Evolutionary conservation across 495 filamentous ascomycete species (phyloP), one percentile per base, ranked within the genome.

Genomic region (Aspergillus haitiensis): DNA sequence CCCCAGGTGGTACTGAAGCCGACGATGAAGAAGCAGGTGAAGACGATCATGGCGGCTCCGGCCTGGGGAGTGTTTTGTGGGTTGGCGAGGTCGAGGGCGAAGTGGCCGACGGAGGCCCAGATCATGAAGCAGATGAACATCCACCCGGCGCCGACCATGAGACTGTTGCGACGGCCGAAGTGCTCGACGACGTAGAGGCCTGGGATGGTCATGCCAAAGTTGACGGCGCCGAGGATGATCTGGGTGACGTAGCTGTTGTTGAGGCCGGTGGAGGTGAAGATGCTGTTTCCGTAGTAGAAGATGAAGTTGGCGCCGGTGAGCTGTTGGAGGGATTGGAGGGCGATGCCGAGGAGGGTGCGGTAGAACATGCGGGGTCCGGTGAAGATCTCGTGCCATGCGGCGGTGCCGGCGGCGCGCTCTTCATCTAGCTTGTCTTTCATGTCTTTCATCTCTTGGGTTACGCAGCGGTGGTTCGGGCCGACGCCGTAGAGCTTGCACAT

Each of bases 221-320:
- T 93, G 71, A 93, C 87, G 16, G 79, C 82, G 56, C 85, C 86
- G 2, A 91, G 79, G 55, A 92, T 91, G 63, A 93, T 88, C 60
- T 86, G 83, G 27, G 88, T 91, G 31, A 88, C 74, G 73, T 85
- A 91, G 62, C 79, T 81, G 73, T 91, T 84, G 58, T 70, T 76
- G 39, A 92, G 75, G 68, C 87, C 89, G 3, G 87, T 84, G 36
- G 86, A 82, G 27, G 75, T 63, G 75, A 93, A 93, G 73, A 89
- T 86, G 52, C 77, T 83, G 62, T 88, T 89, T 48, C 88, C 88
- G 70, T 89, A 92, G 75, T 91, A 91, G 77, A 92, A 91, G 74
- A 90, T 87, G 77, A 88, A 92, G 72, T 91, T 92, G 59, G 85
- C 88, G 52, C 87, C 86, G 36, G 86, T 87, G 12, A 88, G 75